Percentiles rank a stretch among this genome's conserved stretches.
Conservation (phyloP, 1,284 basidiomycete species). For the Gymnopus androsaceus region DNA sequence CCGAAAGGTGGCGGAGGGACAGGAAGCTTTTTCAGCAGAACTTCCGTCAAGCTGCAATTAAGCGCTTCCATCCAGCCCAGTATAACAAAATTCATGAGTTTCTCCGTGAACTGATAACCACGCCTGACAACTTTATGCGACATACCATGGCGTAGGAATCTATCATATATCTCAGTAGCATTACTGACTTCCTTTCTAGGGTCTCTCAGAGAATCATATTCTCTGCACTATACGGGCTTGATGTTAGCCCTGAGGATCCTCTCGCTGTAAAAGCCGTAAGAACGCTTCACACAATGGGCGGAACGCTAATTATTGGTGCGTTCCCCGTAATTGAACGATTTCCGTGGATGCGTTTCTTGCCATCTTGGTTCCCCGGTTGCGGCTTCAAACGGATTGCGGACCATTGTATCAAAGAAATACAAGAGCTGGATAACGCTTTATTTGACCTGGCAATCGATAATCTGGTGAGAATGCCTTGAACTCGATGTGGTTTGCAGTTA, state of each 20-base stretch:
- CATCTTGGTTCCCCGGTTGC: constrained; percentile 5
- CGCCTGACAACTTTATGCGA: constrained; percentile 5
- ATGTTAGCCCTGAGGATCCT: not conserved
- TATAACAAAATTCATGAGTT: not conserved
- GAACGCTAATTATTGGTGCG: not conserved
- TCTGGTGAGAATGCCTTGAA: not conserved
- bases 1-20: constrained; percentile 1
- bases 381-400: not conserved
- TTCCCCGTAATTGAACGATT: not conserved
- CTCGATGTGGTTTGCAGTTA: not conserved
- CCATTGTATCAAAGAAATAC: not conserved
- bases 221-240: not conserved
- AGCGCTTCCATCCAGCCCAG: not conserved
- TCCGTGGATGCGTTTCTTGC: not conserved
- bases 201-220: not conserved
- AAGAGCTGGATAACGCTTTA: not conserved
- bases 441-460: not conserved
- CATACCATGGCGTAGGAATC: constrained; percentile 18
- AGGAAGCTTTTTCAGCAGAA: constrained; percentile 5
- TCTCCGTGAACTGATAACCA: not conserved
- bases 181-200: not conserved
- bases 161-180: not conserved
- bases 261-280: not conserved
- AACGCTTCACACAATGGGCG: not conserved
- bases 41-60: not conserved